Evolutionary conservation across 2,329 filamentous ascomycete species (phyloP), one percentile per base, ranked within the genome.

Genomic region (Ceratocystis alfenasii): DNA sequence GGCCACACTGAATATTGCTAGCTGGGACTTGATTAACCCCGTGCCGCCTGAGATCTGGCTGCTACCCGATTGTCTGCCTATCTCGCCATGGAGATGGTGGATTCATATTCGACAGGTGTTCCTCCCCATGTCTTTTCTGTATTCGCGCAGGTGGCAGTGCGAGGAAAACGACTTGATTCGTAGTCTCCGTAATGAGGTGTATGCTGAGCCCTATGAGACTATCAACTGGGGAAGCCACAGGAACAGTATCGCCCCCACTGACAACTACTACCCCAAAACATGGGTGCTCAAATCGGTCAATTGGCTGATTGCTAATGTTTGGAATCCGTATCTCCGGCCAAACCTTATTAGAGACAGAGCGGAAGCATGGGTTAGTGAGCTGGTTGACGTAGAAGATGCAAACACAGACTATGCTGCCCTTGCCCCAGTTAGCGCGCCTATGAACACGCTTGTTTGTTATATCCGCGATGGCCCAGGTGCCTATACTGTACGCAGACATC

Each of bases 51-150:
- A 99, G 77, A 75, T 97, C 57, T 99, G 94, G 94, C 80, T 96
- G 50, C 77, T 96, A 2, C 92, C 92, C 0, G 89, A 96, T 74
- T 96, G 90, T 90, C 82, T 90, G 2, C 92, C 92, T 0, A 82
- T 96, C 72, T 86, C 90, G 4, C 93, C 93, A 0, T 95, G 91
- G 90, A 81, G 90, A 70, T 96, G 93, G 92, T 96, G 92, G 93
- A 89, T 97, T 71, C 94, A 99, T 72, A 96, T 96, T 75, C 90
- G 94, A n/a, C 86, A 89, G 75, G 92, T 99, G n/a, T 96, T 93
- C 72, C 74, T 96, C 62, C 88, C 92, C 4, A 96, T 97, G 90
- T 86, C 88, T 0, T 96, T 88, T 72, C 75, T 97, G 53, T 96
- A 88, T 78, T 95, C 91, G 0, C 90, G 88, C 77, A 81, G 81